Percentiles rank a stretch among this genome's conserved stretches.
Conservation (phyloP, 306 rosid genomes). For the Vigna trinervia region DNA sequence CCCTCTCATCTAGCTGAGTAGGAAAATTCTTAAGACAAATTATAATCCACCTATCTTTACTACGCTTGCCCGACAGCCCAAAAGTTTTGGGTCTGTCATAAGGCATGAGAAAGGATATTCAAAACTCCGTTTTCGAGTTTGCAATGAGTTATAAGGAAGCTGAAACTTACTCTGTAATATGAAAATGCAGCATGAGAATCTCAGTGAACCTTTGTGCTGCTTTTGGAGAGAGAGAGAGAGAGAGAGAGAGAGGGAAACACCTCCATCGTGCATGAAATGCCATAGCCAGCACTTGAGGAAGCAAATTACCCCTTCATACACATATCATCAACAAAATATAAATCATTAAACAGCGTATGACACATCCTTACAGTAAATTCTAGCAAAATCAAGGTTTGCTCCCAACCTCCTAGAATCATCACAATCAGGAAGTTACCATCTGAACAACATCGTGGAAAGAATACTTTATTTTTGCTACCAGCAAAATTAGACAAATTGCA, state of each 20-base stretch:
- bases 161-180: conserved; percentile 16
- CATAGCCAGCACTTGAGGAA: conserved; percentile 22
- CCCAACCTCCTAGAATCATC: neutral
- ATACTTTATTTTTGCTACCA: conserved; percentile 25
- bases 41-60: conserved; percentile 21
- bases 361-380: conserved; percentile 15
- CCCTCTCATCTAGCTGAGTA: conserved; percentile 19
- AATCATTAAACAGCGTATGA: neutral
- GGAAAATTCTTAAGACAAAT: neutral
- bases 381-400: neutral
- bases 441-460: conserved; percentile 19
- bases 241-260: neutral
- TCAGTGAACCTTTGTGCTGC: neutral
- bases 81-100: neutral
- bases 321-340: conserved; percentile 16
- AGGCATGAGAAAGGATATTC: neutral
- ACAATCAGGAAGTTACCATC: conserved; percentile 1
- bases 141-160: conserved; percentile 24
- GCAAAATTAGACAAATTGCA: conserved; percentile 44
- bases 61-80: conserved; percentile 8
- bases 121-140: neutral
- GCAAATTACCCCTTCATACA: conserved; percentile 20
- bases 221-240: neutral
- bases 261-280: conserved; percentile 31
- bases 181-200: neutral